These are phyloP conservation scores for Coemansia sp. DNA, from an alignment of 192 early-diverging fungal species.

Conservation along the genomic window DNA sequence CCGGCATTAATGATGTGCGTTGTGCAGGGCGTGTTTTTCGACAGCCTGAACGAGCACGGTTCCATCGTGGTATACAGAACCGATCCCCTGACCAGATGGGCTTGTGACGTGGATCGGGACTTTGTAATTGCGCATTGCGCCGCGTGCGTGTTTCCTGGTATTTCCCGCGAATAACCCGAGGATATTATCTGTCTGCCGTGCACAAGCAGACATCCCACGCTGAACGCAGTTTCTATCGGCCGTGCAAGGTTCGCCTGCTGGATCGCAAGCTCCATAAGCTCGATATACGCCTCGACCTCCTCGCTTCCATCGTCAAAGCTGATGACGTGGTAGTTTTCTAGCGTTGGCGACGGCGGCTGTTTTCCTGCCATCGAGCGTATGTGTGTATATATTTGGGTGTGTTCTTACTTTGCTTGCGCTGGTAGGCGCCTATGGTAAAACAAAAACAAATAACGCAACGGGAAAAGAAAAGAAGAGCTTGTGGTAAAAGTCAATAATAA, in stretches of 20 bases:
- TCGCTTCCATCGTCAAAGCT: conserved; percentile 35
- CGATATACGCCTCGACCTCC: conserved; percentile 57
- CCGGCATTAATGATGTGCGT: conserved; percentile 64
- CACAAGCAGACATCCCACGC: conserved; percentile 84
- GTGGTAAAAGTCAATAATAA: too few relatives aligned
- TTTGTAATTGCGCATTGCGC: conserved; percentile 88
- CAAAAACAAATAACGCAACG: too few relatives aligned
- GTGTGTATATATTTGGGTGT: too few relatives aligned
- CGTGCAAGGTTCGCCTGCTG: conserved; percentile 74
- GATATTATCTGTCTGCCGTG: conserved; percentile 62
- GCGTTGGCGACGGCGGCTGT: conserved; percentile 4
- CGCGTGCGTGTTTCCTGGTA: conserved; percentile 96
- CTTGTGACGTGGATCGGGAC: conserved; percentile 45
- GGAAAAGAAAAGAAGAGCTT: too few relatives aligned
- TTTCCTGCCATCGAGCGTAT: neutral
- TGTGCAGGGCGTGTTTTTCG: conserved; percentile 79
- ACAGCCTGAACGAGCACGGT: conserved; percentile 86
- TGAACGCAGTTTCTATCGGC: conserved; percentile 83
- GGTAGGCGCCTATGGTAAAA: too few relatives aligned
- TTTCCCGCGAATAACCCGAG: conserved; percentile 89
- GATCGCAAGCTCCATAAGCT: conserved; percentile 83
- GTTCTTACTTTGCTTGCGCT: too few relatives aligned
- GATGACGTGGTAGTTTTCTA: conserved; percentile 36
- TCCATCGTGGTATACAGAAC: conserved; percentile 98
- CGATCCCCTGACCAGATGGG: conserved; percentile 44